Base-by-base conservation (phyloP, 192 early-diverging fungal genomes). In the Coemansia sp. region DNA sequence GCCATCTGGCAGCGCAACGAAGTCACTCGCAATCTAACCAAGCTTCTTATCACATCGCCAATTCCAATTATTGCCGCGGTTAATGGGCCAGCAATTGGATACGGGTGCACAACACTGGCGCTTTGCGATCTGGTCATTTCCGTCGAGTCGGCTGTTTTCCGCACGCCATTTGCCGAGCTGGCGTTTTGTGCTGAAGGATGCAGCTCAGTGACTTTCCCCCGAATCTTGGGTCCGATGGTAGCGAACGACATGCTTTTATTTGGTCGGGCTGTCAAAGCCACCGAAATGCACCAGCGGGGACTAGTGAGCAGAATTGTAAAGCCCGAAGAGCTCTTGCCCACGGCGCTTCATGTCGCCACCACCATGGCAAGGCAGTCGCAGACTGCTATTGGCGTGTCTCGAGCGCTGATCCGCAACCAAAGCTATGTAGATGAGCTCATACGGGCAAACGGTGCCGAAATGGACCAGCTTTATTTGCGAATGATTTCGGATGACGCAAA, bases 171-270 rank as follows among this genome's bases (percentile, higher is more conserved):
- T 63, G 86, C 88, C 68, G 77, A 86, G 46, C 72, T 88, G 29
- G 86, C 78, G 11, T 85, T 88, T 52, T 87, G 85, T 51, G 86
- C 83, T 9, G 88, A 90, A 58, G 88, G 83, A 9, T 85, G 83
- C 77, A 87, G 85, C 18, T 83, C 83, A 15, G 51, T 84, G 22
- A 61, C 82, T 3, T 87, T 90, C 45, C 88, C 86, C 41, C 62
- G 83, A 15, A 82, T 86, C 21, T 79, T 90, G 56, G 88, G 88
- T 0, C 54, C 62, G 2, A 68, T 78, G 5, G 63, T 68, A 6
- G 88, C 88, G 27, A 90, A 85, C 68, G 84, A 87, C 48, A 83
- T 87, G 79, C 64, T 87, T 25, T 60, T 86, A 41, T 80, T 88
- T 66, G 81, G 82, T 22, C 65, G 66, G 8, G 63, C 65, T 38